Conservation (phyloP, 73 alveolate species). For the Paramecium pentaurelia region DNA sequence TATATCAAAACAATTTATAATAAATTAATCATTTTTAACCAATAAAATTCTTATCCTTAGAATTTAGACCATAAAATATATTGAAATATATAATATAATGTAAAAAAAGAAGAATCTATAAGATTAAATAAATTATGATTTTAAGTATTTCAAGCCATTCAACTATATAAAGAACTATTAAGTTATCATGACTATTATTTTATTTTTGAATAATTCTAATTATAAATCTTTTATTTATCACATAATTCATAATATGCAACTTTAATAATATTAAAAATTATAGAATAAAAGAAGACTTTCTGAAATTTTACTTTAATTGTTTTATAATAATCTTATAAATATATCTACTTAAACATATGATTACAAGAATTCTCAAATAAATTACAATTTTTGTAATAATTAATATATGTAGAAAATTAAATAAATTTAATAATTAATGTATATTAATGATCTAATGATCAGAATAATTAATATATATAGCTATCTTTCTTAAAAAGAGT, state of each 20-base stretch:
- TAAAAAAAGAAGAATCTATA: no score
- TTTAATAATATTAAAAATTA: background rate
- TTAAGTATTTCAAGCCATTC: background rate
- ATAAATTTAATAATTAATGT: no score
- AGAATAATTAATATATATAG: no score
- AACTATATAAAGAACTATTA: background rate
- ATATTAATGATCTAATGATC: no score
- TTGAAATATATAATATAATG: no score
- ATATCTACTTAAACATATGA: background rate
- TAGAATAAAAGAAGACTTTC: background rate
- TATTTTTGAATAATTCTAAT: background rate
- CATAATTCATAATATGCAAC: background rate
- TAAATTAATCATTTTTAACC: no score
- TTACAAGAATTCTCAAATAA: background rate
- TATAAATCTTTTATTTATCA: background rate
- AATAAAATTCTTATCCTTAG: no score
- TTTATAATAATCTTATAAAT: background rate
- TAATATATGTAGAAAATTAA: background rate
- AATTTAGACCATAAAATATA: no score
- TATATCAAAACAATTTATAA: no score
- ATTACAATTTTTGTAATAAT: background rate
- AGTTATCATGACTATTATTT: background rate
- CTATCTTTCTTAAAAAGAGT: background rate
- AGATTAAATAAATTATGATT: no score
- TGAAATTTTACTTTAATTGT: background rate